Conservation (phyloP, 495 filamentous ascomycete genomes). For the Xylaria intraflava region DNA sequence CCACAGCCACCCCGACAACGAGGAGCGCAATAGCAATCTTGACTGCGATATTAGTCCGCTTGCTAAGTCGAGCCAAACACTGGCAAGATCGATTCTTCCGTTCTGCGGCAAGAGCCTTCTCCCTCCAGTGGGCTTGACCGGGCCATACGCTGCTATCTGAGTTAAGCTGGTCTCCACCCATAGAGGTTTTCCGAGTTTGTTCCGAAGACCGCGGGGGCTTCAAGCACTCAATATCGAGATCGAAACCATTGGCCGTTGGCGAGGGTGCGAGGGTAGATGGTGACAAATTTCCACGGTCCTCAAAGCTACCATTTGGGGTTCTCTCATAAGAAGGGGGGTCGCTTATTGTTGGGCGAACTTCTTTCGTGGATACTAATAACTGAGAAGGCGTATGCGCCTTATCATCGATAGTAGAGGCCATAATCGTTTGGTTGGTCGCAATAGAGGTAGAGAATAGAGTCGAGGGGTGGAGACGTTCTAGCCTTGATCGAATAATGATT, state of each 20-base stretch:
- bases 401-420: constrained; percentile 7
- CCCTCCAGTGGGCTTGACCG: constrained; percentile 44
- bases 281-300: constrained; percentile 22
- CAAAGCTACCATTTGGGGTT: constrained; percentile 11
- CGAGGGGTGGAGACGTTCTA: background rate
- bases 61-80: constrained; percentile 38
- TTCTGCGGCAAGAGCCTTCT: constrained; percentile 42
- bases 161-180: constrained; percentile 6
- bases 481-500: background rate
- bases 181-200: background rate
- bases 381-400: constrained; percentile 24
- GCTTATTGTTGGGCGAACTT: constrained; percentile 1
- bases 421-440: background rate
- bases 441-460: no score
- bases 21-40: constrained; percentile 38
- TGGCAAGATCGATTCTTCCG: constrained; percentile 38
- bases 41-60: constrained; percentile 40
- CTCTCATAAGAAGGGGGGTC: constrained; percentile 20
- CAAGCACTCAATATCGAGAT: constrained; percentile 44
- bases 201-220: constrained; percentile 26
- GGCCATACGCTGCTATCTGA: constrained; percentile 45
- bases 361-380: constrained; percentile 27
- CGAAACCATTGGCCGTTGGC: constrained; percentile 36
- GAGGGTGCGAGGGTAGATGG: constrained; percentile 33
- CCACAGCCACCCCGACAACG: constrained; percentile 41